Base-by-base conservation (phyloP, 169 alveolate genomes). In the Eimeria tenella region DNA sequence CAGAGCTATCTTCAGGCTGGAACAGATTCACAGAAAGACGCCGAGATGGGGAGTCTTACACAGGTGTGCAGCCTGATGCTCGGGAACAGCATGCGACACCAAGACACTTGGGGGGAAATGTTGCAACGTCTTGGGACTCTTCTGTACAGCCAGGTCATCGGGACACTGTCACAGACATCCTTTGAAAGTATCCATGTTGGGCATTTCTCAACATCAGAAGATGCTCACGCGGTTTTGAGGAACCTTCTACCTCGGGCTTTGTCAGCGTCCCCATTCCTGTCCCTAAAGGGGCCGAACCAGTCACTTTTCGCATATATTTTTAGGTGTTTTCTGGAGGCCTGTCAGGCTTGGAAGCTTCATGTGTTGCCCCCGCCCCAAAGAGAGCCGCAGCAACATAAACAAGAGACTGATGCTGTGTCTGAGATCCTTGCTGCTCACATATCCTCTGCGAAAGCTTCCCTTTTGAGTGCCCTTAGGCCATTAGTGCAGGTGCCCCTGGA, bases 291-390 rank as follows among this genome's bases (percentile, higher is more conserved):
- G 21, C 31, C 23, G 63, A 75, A 75, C 63, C 55, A 52, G n/a
- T 15, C 58, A 6, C 63, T 75, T 25, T 75, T 75, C 23, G 86
- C 63, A 9, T 75, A 53, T 50, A 19, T 75, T 13, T 75, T 75
- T 50, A 7, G 23, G 11, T 11, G 86, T 21, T 75, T 75, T 17
- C 31, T 50, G 17, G 63, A 75, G 7, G 60, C 86, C 23, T 75
- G 86, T 58, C 60, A 75, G 86, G 86, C 86, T 13, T 75, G 86
- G 86, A 62, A 62, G 9, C 65, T 50, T 3, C 86, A 75, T 58
- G 19, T 13, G 49, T 13, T 23, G 31, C 77, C 11, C 42, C 77
- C n/a, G 49, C 68, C 68, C 68, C 42, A 31, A 31, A 31, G 42
- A 31, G 42, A 63, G 73, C 82, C 17, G 55, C 63, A 49, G 65